phyloP scores from a whole-genome alignment of 1,139 yeast species.

The Magnusiomyces magnusii region DNA sequence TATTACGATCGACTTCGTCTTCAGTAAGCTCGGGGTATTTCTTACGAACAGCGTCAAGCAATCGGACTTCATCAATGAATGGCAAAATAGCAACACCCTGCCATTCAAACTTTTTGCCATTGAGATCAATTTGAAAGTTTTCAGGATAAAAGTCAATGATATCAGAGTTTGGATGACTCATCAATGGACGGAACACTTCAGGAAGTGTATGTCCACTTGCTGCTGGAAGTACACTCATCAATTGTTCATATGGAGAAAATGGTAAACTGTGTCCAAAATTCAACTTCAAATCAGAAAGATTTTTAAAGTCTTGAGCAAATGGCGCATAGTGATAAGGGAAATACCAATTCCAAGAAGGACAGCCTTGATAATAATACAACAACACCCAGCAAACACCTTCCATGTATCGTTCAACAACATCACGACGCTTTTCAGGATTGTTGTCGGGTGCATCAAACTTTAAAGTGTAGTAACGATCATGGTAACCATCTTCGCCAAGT shows the following conservation, averaged over 20 bases:
- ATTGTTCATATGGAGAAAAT: slow-evolving; percentile 88
- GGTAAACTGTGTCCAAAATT: slow-evolving; percentile 68
- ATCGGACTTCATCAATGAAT: slow-evolving; percentile 76
- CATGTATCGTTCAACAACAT: slow-evolving; percentile 65
- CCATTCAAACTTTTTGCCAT: slow-evolving; percentile 93
- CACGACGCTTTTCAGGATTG: slow-evolving; percentile 48
- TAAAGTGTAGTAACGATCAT: slow-evolving; percentile 65
- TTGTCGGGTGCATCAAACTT: slow-evolving; percentile 58
- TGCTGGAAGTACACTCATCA: slow-evolving; percentile 96
- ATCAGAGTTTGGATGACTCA: slow-evolving; percentile 74
- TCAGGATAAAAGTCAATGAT: slow-evolving; percentile 90
- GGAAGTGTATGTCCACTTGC: slow-evolving; percentile 94
- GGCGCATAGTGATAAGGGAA: slow-evolving; percentile 98
- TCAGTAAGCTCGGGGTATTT: slow-evolving; percentile 59
- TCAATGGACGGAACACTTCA: slow-evolving; percentile 68
- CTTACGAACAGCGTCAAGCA: slow-evolving; percentile 56
- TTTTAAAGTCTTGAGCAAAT: slow-evolving; percentile 78
- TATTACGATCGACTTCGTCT: slow-evolving; percentile 62
- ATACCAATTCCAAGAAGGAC: slow-evolving; percentile 99
- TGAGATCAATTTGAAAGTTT: slow-evolving; percentile 86
- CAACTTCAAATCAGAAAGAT: slow-evolving; percentile 52
- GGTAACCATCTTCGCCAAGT: slow-evolving; percentile 83
- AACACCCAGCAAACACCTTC: slow-evolving; percentile 97
- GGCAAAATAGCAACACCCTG: slow-evolving; percentile 89
- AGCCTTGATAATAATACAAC: slow-evolving; percentile 90